Evolutionary conservation across 495 filamentous ascomycete species (phyloP).

Genomic region (Lasiosphaeria ovina): DNA sequence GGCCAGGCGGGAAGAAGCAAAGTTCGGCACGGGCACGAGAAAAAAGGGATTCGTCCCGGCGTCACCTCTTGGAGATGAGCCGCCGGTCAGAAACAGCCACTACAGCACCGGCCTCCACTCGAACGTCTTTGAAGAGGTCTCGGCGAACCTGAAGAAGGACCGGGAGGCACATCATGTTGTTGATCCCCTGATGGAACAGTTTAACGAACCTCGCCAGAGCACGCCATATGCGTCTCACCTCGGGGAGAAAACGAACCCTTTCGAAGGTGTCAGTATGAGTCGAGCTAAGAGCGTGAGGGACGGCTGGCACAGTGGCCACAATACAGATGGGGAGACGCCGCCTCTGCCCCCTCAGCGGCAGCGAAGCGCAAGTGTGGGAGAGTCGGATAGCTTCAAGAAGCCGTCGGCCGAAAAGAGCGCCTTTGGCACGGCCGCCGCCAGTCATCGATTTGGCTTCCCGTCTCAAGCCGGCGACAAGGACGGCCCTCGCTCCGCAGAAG

Average conservation of each 20-base stretch:
- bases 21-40: constrained; percentile 42
- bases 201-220: constrained; percentile 53
- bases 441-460: constrained; percentile 19
- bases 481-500: constrained; percentile 19
- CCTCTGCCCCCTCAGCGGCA: constrained; percentile 23
- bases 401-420: constrained; percentile 15
- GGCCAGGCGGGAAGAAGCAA: constrained; percentile 42
- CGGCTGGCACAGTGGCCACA: constrained; percentile 11
- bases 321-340: constrained; percentile 13
- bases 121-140: constrained; percentile 36
- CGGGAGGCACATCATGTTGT: constrained; percentile 19
- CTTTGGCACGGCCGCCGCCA: neutral
- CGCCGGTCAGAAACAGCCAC: constrained; percentile 43
- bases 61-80: constrained; percentile 46
- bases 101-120: constrained; percentile 37
- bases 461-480: constrained; percentile 25
- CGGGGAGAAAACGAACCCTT: constrained; percentile 66
- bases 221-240: constrained; percentile 66
- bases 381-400: constrained; percentile 23
- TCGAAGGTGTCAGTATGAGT: constrained; percentile 40
- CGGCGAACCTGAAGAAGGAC: constrained; percentile 28
- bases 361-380: constrained; percentile 31
- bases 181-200: constrained; percentile 45
- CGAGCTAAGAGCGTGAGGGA: constrained; percentile 42
- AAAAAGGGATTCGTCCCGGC: constrained; percentile 38